These are phyloP conservation scores for Ganoderma meredithae DNA, from an alignment of 1,284 basidiomycete genomes.

Conservation along the genomic window DNA sequence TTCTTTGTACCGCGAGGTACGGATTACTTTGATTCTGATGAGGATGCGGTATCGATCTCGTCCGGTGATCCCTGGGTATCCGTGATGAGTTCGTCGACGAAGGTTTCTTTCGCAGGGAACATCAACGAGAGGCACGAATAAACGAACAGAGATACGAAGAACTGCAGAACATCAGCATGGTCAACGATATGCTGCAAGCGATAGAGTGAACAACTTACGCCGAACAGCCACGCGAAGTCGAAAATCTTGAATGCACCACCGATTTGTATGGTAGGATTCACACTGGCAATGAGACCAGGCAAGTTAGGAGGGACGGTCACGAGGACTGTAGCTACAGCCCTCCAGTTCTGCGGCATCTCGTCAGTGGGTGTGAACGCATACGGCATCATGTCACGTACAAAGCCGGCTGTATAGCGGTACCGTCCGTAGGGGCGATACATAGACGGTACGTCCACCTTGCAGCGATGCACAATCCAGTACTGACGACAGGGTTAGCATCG, in stretches of 20 bases:
- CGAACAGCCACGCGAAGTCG: constrained; percentile 75
- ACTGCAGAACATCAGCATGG: constrained; percentile 38
- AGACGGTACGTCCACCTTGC: constrained; percentile 71
- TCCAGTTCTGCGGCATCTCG: constrained; percentile 67
- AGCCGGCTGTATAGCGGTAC: constrained; percentile 69
- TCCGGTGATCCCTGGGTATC: constrained; percentile 27
- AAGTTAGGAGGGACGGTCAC: constrained; percentile 69
- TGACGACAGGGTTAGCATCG: constrained; percentile 32
- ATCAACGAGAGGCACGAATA: constrained; percentile 59
- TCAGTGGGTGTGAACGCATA: constrained; percentile 1
- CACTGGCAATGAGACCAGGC: constrained; percentile 72
- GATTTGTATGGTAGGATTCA: constrained; percentile 65
- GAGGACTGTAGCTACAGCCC: constrained; percentile 69
- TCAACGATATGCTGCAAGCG: background rate
- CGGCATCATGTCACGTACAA: constrained; percentile 50
- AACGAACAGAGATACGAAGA: constrained; percentile 50
- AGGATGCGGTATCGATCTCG: background rate
- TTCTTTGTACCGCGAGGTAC: background rate
- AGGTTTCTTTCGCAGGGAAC: constrained; percentile 68
- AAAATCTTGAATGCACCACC: constrained; percentile 64
- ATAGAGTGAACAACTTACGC: constrained; percentile 51
- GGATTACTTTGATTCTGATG: background rate
- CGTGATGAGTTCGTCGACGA: constrained; percentile 54
- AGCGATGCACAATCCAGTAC: constrained; percentile 72
- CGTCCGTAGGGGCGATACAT: constrained; percentile 75